phyloP scores from a whole-genome alignment of 495 filamentous ascomycete species.

The Cryomyces antarcticus region DNA sequence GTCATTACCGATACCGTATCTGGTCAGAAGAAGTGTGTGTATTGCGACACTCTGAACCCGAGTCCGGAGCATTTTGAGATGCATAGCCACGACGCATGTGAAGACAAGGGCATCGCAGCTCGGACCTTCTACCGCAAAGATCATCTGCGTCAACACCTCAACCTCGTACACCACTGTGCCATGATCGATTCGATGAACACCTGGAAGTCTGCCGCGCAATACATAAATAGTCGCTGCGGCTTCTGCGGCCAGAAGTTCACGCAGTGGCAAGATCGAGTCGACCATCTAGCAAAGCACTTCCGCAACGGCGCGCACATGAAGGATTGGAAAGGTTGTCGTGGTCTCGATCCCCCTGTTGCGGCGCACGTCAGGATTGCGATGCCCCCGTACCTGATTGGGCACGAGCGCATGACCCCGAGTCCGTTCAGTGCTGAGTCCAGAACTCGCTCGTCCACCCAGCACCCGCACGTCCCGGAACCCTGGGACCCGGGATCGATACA shows the following conservation, averaged over 20 bases:
- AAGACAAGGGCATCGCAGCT: slow-evolving; percentile 38
- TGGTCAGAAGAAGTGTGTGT: slow-evolving; percentile 37
- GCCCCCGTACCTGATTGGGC: slow-evolving; percentile 23
- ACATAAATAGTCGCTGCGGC: slow-evolving; percentile 20
- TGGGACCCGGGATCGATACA: not conserved
- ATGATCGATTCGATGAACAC: slow-evolving; percentile 41
- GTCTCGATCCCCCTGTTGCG: slow-evolving; percentile 17
- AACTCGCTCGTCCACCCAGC: not conserved
- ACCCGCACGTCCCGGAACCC: not conserved
- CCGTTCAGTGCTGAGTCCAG: slow-evolving; percentile 17
- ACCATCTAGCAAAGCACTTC: slow-evolving; percentile 22
- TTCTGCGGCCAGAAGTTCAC: slow-evolving; percentile 20
- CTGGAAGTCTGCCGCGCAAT: slow-evolving; percentile 32
- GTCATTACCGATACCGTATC: slow-evolving; percentile 23
- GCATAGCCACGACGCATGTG: slow-evolving; percentile 53
- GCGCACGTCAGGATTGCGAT: slow-evolving; percentile 20
- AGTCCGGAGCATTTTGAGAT: slow-evolving; percentile 39
- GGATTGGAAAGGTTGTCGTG: slow-evolving; percentile 22
- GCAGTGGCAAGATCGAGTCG: slow-evolving; percentile 18
- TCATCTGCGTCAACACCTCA: slow-evolving; percentile 62
- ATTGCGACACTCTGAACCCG: slow-evolving; percentile 41
- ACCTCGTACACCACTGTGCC: slow-evolving; percentile 53
- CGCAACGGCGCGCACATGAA: slow-evolving; percentile 20
- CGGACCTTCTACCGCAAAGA: slow-evolving; percentile 72
- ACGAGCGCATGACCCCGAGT: slow-evolving; percentile 13